phyloP scores from a whole-genome alignment of 352 stramenopile genomes.

The Elongisporangium prolatum region DNA sequence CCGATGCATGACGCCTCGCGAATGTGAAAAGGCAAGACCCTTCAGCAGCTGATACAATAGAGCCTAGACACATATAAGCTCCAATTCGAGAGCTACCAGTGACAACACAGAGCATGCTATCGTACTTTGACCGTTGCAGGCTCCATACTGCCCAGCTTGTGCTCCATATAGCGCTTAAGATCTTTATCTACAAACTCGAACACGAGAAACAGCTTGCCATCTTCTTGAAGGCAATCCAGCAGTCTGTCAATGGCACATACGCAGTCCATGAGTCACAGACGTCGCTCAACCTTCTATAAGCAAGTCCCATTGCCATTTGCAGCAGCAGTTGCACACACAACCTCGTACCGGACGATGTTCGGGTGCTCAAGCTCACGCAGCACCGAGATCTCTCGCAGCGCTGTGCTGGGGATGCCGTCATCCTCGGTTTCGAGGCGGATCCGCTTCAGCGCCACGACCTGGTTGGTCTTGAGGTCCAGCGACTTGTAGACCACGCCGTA shows the following conservation, averaged over 20 bases:
- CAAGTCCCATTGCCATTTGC: too few species aligned
- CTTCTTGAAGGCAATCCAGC: constrained; percentile 93
- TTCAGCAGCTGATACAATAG: constrained; percentile 87
- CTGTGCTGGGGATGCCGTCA: constrained; percentile 98
- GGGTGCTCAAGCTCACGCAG: constrained; percentile 96
- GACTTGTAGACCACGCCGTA: constrained; percentile 98
- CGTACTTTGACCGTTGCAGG: constrained; percentile 53
- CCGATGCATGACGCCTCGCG: constrained; percentile 85
- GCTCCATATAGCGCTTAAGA: constrained; percentile 96
- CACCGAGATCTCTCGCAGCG: constrained; percentile 97
- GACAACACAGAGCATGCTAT: background rate
- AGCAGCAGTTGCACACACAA: too few species aligned
- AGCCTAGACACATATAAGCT: constrained; percentile 13
- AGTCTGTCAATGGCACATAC: constrained; percentile 33
- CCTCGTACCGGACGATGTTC: constrained; percentile 94
- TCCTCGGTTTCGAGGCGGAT: constrained; percentile 99
- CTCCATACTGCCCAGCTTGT: constrained; percentile 66
- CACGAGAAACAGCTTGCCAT: constrained; percentile 97
- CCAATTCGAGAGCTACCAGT: background rate
- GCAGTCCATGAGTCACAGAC: too few species aligned
- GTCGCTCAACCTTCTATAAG: too few species aligned
- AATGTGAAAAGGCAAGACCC: constrained; percentile 85
- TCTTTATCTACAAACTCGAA: constrained; percentile 99
- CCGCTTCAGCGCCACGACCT: constrained; percentile 94
- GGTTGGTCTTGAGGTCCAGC: constrained; percentile 85